Evolutionary conservation across 345 rosid genomes (phyloP), one percentile per base, ranked within the genome.

Genomic region (Chamaenerion angustifolium): DNA sequence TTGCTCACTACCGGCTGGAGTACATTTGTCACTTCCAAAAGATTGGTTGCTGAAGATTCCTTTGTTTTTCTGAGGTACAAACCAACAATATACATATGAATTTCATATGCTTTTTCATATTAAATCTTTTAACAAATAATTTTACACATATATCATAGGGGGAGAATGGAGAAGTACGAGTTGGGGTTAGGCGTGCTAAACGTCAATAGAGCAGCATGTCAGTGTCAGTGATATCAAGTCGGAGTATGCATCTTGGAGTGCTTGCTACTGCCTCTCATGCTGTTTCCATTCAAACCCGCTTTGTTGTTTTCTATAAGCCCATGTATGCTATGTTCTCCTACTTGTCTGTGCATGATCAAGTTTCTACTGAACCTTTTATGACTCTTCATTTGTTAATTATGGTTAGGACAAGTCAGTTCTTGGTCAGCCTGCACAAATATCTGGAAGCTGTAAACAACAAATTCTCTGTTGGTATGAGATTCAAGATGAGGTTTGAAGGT

Each of bases 1-100:
- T 72, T 87, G 65, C 80, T 92, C 45, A 87, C 95, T 15, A 87
- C 96, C 2, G 98, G 96, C 12, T 92, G 96, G 98, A 92, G 96
- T 71, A 81, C 89, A 3, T 92, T 87, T 64, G 95, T 92, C 51
- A 72, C 95, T 59, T 81, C 95, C 8, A 92, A 92, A 74, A 78
- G 77, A 78, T 67, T 92, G 58, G 87, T 75, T 42, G 89, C 95
- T 3, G 87, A 95, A 15, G 98, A 87, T 74, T 74, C 89, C 43
- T 84, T 92, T 66, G 93, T 92, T 35, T 87, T 92, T 66, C 57
- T 92, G 48, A 87, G 98, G 96, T 92, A 65, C 42, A 14, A 11
- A 45, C 52, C 35, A 42, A 14, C 46, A 17, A 54, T 49, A 16
- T 12, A 16, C 55, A 15, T 25, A 54, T 27, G 68, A 18, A 19